Percentiles rank a stretch among this genome's conserved stretches.
These are phyloP conservation scores for Lonicera japonica DNA, from an alignment of 129 eudicot species.

Conservation along the genomic window DNA sequence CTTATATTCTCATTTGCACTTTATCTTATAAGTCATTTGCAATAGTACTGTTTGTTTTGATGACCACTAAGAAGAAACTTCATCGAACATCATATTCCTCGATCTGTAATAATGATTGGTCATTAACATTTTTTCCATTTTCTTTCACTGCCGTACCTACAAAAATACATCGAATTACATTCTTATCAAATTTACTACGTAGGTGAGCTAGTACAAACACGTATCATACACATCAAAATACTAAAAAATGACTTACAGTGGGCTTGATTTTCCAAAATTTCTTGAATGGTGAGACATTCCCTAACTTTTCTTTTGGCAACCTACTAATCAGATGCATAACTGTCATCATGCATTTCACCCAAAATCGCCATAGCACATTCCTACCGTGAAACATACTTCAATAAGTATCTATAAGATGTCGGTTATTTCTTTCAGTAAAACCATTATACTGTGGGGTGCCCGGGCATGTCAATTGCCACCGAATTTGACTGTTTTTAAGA, in stretches of 20 bases:
- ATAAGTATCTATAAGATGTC: no score
- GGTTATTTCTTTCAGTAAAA: no score
- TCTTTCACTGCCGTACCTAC: slow-evolving; percentile 3
- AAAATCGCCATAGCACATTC: no score
- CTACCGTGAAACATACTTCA: no score
- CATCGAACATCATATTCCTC: slow-evolving; percentile 24
- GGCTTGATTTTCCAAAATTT: not conserved
- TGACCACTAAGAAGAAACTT: slow-evolving; percentile 21
- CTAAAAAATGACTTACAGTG: slow-evolving; percentile 4
- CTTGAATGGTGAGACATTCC: slow-evolving; percentile 4
- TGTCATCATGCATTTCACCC: not conserved
- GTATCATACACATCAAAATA: slow-evolving; percentile 16
- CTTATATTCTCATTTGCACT: not conserved
- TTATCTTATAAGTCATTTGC: not conserved
- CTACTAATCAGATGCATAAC: not conserved
- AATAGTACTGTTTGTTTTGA: not conserved
- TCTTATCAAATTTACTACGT: slow-evolving; percentile 19
- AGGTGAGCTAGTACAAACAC: slow-evolving; percentile 8
- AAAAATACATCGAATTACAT: slow-evolving; percentile 9
- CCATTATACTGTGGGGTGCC: no score
- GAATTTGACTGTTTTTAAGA: not conserved
- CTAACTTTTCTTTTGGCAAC: not conserved
- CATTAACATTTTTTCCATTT: slow-evolving; percentile 24
- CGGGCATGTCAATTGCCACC: no score
- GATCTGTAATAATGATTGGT: slow-evolving; percentile 4